Evolutionary conservation across 2,329 filamentous ascomycete genomes (phyloP).

Genomic region (Pyricularia grisea): DNA sequence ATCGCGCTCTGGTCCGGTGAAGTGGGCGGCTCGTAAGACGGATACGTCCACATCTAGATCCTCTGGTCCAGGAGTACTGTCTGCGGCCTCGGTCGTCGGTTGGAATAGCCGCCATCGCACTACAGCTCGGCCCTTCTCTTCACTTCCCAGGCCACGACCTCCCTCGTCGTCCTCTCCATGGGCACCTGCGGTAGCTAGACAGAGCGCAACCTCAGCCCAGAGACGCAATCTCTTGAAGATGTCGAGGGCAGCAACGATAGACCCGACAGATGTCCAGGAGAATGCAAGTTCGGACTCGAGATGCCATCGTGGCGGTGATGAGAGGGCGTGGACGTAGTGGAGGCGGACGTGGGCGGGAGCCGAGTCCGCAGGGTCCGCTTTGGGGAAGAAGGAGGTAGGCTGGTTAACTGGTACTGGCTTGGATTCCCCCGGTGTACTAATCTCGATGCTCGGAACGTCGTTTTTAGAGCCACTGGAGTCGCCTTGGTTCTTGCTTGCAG

Average conservation of each 20-base stretch:
- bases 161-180: slow-evolving; percentile 54
- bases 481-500: slow-evolving; percentile 16
- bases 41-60: slow-evolving; percentile 47
- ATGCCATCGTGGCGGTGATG: slow-evolving; percentile 83
- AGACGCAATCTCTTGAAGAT: slow-evolving; percentile 91
- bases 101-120: slow-evolving; percentile 73
- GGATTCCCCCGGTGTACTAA: slow-evolving; percentile 27
- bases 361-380: slow-evolving; percentile 64
- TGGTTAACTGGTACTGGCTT: slow-evolving; percentile 22
- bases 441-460: slow-evolving; percentile 34
- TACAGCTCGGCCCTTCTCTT: slow-evolving; percentile 72
- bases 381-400: slow-evolving; percentile 73
- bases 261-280: slow-evolving; percentile 85
- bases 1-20: slow-evolving; percentile 53
- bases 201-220: slow-evolving; percentile 92
- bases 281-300: slow-evolving; percentile 87
- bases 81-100: slow-evolving; percentile 22
- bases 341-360: slow-evolving; percentile 70
- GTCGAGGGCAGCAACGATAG: slow-evolving; percentile 79
- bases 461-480: slow-evolving; percentile 12
- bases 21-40: slow-evolving; percentile 43
- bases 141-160: slow-evolving; percentile 47
- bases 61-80: slow-evolving; percentile 28
- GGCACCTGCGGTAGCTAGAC: slow-evolving; percentile 56
- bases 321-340: slow-evolving; percentile 74